A percentile compares a stretch with the other conserved stretches of the same genome.
Evolutionary conservation across 805 yeast genomes (phyloP).

Genomic region (Yarrowia sp.): DNA sequence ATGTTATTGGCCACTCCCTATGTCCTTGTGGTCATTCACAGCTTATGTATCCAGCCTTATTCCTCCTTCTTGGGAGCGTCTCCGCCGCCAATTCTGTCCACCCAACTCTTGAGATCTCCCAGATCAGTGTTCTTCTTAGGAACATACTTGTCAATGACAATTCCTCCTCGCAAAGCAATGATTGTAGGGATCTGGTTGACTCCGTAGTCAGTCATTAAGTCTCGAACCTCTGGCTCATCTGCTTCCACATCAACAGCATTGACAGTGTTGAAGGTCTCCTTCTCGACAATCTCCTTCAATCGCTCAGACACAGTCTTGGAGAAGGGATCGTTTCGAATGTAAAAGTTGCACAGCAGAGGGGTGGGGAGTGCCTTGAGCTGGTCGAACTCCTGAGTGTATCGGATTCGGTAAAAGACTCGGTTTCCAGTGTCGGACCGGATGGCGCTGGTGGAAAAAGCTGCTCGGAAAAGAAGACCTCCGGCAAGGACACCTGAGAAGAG

Average conservation of each 20-base stretch:
- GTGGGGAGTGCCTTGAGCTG: conserved; percentile 48
- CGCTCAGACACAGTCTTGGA: conserved; percentile 62
- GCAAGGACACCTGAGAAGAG: conserved; percentile 3
- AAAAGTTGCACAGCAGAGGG: conserved; percentile 71
- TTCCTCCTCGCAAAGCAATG: conserved; percentile 62
- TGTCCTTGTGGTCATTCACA: background rate
- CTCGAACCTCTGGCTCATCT: conserved; percentile 62
- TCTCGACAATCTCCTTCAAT: conserved; percentile 50
- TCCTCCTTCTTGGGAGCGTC: conserved; percentile 12
- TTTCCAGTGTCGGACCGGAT: conserved; percentile 32
- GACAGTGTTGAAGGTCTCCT: conserved; percentile 50
- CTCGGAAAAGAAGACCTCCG: conserved; percentile 8
- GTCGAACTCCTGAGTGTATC: conserved; percentile 58
- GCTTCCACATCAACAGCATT: conserved; percentile 69
- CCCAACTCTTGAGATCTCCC: conserved; percentile 40
- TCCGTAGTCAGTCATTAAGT: conserved; percentile 54
- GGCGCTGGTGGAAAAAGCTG: conserved; percentile 9
- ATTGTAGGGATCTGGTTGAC: conserved; percentile 60
- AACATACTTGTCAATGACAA: conserved; percentile 47
- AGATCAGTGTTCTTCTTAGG: conserved; percentile 32
- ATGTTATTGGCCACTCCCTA: background rate
- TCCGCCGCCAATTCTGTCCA: conserved; percentile 36
- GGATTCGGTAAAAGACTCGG: conserved; percentile 51
- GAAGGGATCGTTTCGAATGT: conserved; percentile 58
- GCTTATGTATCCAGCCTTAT: background rate